Evolutionary conservation across 176 grass and related monocot species (phyloP).

Genomic region (Zizania latifolia): DNA sequence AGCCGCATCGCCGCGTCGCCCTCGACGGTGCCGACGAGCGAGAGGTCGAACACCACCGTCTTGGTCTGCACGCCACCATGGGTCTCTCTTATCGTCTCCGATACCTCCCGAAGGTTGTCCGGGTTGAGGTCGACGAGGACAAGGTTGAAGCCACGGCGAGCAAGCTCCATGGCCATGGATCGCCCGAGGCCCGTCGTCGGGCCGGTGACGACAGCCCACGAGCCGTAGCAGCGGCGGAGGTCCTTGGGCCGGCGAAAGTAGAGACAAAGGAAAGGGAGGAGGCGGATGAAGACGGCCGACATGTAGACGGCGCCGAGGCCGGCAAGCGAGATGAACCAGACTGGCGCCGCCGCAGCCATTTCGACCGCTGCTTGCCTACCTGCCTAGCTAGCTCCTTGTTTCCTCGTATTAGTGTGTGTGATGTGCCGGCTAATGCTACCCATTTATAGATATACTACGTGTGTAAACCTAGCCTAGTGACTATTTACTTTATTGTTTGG

Average conservation of each 20-base stretch:
- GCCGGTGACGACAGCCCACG: conserved; percentile 41
- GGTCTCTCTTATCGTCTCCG: background rate
- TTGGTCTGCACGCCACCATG: background rate
- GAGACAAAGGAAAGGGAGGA: background rate
- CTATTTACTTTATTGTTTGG: too few relatives aligned
- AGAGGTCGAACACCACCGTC: conserved; percentile 38
- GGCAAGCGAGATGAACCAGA: background rate
- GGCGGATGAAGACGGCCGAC: background rate
- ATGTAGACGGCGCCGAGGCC: background rate
- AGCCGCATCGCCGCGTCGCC: background rate
- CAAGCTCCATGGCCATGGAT: conserved; percentile 33
- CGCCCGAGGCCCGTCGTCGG: conserved; percentile 40
- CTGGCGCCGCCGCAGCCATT: too few relatives aligned
- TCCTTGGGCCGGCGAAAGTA: background rate
- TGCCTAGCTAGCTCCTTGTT: too few relatives aligned
- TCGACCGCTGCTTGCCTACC: too few relatives aligned
- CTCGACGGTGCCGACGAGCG: background rate
- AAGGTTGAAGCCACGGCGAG: conserved; percentile 29
- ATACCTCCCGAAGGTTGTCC: conserved; percentile 18
- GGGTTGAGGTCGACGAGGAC: conserved; percentile 35
- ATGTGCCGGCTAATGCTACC: too few relatives aligned
- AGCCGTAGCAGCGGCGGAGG: conserved; percentile 19
- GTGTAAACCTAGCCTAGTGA: too few relatives aligned
- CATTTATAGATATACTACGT: too few relatives aligned
- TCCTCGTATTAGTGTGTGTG: too few relatives aligned